Base-by-base conservation (phyloP, 305 asterid genomes). In the Plantago lanceolata region DNA sequence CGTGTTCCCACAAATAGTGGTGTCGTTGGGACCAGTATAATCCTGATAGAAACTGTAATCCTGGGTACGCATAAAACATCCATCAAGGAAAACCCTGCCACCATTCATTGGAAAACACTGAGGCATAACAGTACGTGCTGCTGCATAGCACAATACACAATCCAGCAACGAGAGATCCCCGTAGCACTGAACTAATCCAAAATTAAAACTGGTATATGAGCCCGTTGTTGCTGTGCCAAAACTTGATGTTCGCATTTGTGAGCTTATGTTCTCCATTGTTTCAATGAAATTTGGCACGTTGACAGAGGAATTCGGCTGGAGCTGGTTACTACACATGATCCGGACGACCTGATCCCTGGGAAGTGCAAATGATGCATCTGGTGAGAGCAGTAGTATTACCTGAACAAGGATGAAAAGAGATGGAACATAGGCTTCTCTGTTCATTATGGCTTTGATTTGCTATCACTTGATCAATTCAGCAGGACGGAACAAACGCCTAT, bases 31-130 rank as follows among this genome's bases (percentile, higher is more conserved):
- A 13, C 19, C 45, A 35, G 24, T 29, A 29, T 56, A 56, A 21
- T 56, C 61, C 1, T 31, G 45, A 56, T 29, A 56, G 21, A 56
- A 56, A 56, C 61, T 56, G 44, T 56, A 56, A 56, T 56, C 29
- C 6, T 56, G 45, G 8, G 61, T n/a, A 3, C 61, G 61, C 45
- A 56, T 29, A n/a, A 29, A 56, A 13, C 61, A 56, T 7, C 61
- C 61, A 13, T 56, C 61, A 1, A 56, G 44, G 24, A n/a, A 56
- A 24, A 56, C 44, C 61, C 17, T 29, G 15, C 47, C 61, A 56
- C 61, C 61, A 29, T 8, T 29, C 61, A 56, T 56, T 3, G 61
- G 61, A 7, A 28, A 56, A 24, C 19, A 56, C 45, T 40, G 61
- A 11, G 61, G 45, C 14, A 56, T 56, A 56, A n/a, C n/a, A 1